Evolutionary conservation across 2,329 filamentous ascomycete species (phyloP).

Genomic region (Hypoxylon sp.): DNA sequence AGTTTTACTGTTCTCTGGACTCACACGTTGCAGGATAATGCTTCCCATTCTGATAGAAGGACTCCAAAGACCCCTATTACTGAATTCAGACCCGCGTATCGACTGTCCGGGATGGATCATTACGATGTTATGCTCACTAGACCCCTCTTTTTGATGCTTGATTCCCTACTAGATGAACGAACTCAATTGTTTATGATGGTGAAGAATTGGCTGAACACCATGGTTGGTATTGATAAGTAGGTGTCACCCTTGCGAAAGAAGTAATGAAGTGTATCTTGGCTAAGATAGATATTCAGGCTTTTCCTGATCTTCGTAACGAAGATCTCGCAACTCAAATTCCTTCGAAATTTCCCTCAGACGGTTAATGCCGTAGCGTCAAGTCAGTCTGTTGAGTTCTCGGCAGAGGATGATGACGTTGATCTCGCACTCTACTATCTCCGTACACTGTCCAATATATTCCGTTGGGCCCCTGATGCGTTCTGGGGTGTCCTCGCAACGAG

Average conservation of each 20-base stretch:
- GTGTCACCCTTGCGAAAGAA: constrained; percentile 36
- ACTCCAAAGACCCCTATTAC: constrained; percentile 55
- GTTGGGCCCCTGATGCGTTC: constrained; percentile 74
- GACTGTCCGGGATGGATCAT: constrained; percentile 68
- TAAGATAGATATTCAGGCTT: constrained; percentile 58
- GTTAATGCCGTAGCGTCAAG: constrained; percentile 45
- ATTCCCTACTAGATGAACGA: constrained; percentile 78
- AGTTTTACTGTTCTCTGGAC: constrained; percentile 84
- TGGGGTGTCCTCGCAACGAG: constrained; percentile 79
- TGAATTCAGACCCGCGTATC: constrained; percentile 52
- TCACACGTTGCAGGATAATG: constrained; percentile 76
- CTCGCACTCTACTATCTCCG: constrained; percentile 83
- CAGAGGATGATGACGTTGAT: constrained; percentile 79
- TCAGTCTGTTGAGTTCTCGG: constrained; percentile 56
- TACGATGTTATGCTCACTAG: constrained; percentile 82
- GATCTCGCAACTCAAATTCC: constrained; percentile 67
- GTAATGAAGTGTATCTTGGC: constrained; percentile 27
- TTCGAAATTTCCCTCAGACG: constrained; percentile 53
- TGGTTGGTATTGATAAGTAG: constrained; percentile 73
- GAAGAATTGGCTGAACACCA: constrained; percentile 81
- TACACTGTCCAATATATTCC: constrained; percentile 78
- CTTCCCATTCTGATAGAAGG: constrained; percentile 58
- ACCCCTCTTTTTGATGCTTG: constrained; percentile 84
- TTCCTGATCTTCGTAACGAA: constrained; percentile 72
- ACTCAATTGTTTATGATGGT: constrained; percentile 82